Conservation (phyloP, 1,284 basidiomycete genomes). For the Megacollybia platyphylla region DNA sequence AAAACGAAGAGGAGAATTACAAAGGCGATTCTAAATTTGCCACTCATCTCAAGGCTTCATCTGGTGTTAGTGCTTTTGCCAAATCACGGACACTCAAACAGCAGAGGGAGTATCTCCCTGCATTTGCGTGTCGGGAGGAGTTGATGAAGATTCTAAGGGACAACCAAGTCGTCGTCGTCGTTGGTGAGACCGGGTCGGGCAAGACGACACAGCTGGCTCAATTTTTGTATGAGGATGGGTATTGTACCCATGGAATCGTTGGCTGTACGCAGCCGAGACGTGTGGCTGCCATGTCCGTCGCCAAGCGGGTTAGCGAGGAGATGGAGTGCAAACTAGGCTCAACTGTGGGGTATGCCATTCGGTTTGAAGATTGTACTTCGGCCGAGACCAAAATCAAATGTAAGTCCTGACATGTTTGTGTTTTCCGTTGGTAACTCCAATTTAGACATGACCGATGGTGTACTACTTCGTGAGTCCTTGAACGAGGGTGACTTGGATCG, state of each 20-base stretch:
- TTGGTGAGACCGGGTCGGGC: constrained; percentile 93
- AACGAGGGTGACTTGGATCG: constrained; percentile 94
- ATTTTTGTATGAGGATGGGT: constrained; percentile 93
- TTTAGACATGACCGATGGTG: constrained; percentile 95
- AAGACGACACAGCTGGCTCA: constrained; percentile 92
- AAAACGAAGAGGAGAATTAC: constrained; percentile 46
- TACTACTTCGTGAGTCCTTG: constrained; percentile 86
- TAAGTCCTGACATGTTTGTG: constrained; percentile 20
- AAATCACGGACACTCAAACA: constrained; percentile 80
- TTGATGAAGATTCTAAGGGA: constrained; percentile 85
- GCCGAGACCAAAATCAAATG: constrained; percentile 92
- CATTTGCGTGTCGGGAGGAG: constrained; percentile 95
- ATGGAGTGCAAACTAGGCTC: constrained; percentile 85
- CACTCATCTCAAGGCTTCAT: constrained; percentile 69
- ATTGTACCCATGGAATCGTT: constrained; percentile 78
- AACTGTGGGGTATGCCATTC: constrained; percentile 92
- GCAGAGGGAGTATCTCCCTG: constrained; percentile 94
- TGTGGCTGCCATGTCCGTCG: constrained; percentile 97
- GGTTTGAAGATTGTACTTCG: constrained; percentile 94
- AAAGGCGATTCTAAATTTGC: constrained; percentile 96
- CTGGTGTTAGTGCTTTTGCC: constrained; percentile 78
- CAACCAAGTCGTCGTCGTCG: constrained; percentile 92
- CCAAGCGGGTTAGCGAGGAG: constrained; percentile 97
- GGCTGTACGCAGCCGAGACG: constrained; percentile 96
- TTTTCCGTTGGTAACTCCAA: constrained; percentile 5